These are phyloP conservation scores for Yamadazyma jaroonii DNA, from an alignment of 1,139 yeast species.

Conservation along the genomic window DNA sequence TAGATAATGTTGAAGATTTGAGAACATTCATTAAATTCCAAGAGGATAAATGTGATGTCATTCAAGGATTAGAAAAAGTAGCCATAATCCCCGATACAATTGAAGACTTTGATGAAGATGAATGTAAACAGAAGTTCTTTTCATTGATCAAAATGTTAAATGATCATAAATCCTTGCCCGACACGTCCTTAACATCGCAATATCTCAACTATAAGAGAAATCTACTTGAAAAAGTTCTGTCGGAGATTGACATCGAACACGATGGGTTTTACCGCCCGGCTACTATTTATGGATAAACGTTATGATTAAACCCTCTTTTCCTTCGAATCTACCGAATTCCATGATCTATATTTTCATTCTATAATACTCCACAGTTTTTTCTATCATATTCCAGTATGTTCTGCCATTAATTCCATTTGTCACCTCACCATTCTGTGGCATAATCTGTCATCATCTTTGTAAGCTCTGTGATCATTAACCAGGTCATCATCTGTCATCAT, in stretches of 20 bases:
- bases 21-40: slow-evolving; percentile 20
- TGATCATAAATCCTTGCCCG: not conserved
- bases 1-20: slow-evolving; percentile 13
- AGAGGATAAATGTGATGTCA: slow-evolving; percentile 23
- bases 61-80: slow-evolving; percentile 22
- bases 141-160: slow-evolving; percentile 10
- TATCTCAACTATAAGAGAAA: no score
- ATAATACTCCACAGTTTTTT: no score
- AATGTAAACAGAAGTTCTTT: slow-evolving; percentile 9
- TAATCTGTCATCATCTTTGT: no score
- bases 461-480: no score
- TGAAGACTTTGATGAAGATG: slow-evolving; percentile 4
- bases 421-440: no score
- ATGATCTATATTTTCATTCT: no score
- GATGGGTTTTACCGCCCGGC: not conserved
- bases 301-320: no score
- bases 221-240: not conserved
- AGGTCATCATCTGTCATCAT: no score
- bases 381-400: no score
- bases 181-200: no score
- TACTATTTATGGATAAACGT: not conserved
- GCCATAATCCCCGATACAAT: slow-evolving; percentile 12
- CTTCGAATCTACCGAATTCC: no score
- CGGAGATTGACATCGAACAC: not conserved
- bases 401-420: no score